phyloP scores from a whole-genome alignment of 495 filamentous ascomycete genomes.

The Penicillium macrosclerotiorum region DNA sequence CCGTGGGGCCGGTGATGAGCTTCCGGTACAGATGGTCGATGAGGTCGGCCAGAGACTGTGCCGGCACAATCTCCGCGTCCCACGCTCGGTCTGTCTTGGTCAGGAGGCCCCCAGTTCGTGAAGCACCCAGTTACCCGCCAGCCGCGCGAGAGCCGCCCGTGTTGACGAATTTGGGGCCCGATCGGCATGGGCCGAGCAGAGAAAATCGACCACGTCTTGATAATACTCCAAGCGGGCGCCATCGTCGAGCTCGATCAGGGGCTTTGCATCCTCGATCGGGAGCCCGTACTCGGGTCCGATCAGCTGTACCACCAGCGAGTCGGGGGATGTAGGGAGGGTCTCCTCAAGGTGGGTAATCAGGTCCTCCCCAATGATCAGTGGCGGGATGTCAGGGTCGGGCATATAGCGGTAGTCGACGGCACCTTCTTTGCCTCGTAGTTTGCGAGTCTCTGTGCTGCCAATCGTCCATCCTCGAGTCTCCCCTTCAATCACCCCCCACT shows the following conservation, averaged over 20 bases:
- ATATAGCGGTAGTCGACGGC: constrained; percentile 98
- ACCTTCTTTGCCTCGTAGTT: constrained; percentile 88
- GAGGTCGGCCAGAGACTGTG: constrained; percentile 62
- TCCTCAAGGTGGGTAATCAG: constrained; percentile 60
- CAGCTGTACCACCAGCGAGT: constrained; percentile 62
- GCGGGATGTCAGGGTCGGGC: constrained; percentile 90
- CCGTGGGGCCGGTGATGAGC: constrained; percentile 71
- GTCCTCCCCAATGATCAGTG: constrained; percentile 70
- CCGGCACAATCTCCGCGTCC: constrained; percentile 55
- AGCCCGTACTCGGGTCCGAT: constrained; percentile 56
- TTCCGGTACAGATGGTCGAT: constrained; percentile 60
- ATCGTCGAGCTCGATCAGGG: constrained; percentile 73
- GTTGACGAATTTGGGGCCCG: constrained; percentile 28
- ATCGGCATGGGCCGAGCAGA: constrained; percentile 41
- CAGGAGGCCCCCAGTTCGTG: constrained; percentile 80
- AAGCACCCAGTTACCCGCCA: constrained; percentile 71
- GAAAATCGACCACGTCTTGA: constrained; percentile 63
- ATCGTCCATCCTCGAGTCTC: constrained; percentile 95
- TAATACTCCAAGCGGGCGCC: constrained; percentile 82
- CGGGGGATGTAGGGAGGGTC: constrained; percentile 66
- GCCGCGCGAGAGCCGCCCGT: constrained; percentile 28
- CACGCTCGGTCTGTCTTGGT: constrained; percentile 52
- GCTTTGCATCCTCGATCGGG: constrained; percentile 81
- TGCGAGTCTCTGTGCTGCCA: constrained; percentile 68
- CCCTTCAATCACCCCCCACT: constrained; percentile 74